Conservation (phyloP, 257 asterid genomes). For the Plantago major region DNA sequence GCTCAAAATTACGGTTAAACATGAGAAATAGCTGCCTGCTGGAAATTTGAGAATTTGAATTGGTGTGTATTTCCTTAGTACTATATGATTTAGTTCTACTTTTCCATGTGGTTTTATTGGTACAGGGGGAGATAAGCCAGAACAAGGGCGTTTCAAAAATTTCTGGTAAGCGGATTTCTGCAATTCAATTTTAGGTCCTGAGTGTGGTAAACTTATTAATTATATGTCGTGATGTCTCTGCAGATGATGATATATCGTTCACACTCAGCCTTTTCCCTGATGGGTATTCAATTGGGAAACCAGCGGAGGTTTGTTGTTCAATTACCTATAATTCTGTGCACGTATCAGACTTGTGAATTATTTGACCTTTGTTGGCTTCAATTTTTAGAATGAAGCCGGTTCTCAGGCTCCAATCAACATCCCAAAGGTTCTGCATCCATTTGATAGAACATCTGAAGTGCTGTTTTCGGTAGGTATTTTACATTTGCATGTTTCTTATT, state of each 20-base stretch:
- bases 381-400: conserved; percentile 53
- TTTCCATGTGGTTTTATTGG: conserved; percentile 2
- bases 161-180: conserved; percentile 33
- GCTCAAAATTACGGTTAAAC: too few species aligned
- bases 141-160: conserved; percentile 29
- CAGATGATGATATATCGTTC: conserved; percentile 76
- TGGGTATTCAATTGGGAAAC: conserved; percentile 78
- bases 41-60: too few species aligned
- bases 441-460: conserved; percentile 84
- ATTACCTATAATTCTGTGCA: conserved; percentile 2
- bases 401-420: conserved; percentile 41
- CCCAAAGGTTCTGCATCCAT: conserved; percentile 78
- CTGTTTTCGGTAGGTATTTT: conserved; percentile 70
- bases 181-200: too few species aligned
- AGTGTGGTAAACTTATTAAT: background rate
- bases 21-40: too few species aligned
- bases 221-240: background rate
- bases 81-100: too few species aligned
- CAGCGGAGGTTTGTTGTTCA: conserved; percentile 55
- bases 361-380: conserved; percentile 14
- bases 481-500: conserved; percentile 7
- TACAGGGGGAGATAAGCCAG: conserved; percentile 43
- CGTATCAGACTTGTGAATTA: background rate
- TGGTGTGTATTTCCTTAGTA: too few species aligned
- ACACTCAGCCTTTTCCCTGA: conserved; percentile 67